Base-by-base conservation (phyloP, 1,139 yeast species). In the Geotrichum phurueaensis region DNA sequence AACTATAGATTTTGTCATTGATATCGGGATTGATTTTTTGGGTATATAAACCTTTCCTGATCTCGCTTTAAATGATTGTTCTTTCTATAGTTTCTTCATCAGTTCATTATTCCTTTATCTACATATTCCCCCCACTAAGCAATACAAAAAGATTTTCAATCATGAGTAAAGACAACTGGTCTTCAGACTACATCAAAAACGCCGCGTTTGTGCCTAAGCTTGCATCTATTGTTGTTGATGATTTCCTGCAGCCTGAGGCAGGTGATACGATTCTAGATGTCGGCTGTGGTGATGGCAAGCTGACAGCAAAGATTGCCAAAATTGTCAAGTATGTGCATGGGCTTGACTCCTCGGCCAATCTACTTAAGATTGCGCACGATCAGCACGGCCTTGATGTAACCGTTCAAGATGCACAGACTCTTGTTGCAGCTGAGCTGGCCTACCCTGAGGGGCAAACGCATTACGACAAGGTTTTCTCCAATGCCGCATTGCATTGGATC, bases 401-500 rank as follows among this genome's bases (percentile, higher is more conserved):
- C 12, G 47, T 55, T 27, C 56, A 51, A 2, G 56, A 57, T 29
- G 50, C 54, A 6, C 54, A 53, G 9, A 47, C 18, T 18, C 29
- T 57, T 3, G 25, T 15, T 27, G 57, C 60, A 10, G n/a, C 54
- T 4, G 47, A 43, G 6, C 13, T 58, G 43, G 39, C 27, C 22
- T 54, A 50, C 50, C 61, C 61, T n/a, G 29, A 50, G 2, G 60
- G 60, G 10, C 54, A 57, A 25, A 12, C 60, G 2, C 47, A 47
- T 27, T 67, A 61, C 61, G 65, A 64, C 52, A 67, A 66, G 52
- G 67, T 65, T 50, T 66, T 67, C 45, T 66, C 69, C 15, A 67
- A 66, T 59, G 70, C 70, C 12, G 66, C 69, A 10, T 51, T 65
- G 23, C 70, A 67, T 56, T 67, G 70, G 70, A 62, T 67, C 49